Base-by-base conservation (phyloP, 768 basidiomycete species). In the Collybiopsis confluens region DNA sequence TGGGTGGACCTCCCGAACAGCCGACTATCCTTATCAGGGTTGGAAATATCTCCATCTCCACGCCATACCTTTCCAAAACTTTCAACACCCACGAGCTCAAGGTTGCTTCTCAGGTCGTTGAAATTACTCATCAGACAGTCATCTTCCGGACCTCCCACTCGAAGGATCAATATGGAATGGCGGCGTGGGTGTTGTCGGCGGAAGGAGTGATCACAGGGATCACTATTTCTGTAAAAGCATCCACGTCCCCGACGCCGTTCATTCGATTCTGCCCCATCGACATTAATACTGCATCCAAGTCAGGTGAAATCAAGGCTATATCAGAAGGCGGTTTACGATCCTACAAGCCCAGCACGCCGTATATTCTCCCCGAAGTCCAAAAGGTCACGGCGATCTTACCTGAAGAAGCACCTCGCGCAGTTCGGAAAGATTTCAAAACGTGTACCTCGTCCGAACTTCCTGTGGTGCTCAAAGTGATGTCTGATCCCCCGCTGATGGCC, bases 381-480 rank as follows among this genome's bases (percentile, higher is more conserved):
- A 66, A 70, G 1, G 55, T 71, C 40, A 65, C 68, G 11, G 68
- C 71, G 20, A 66, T 61, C 18, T 56, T 73, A 13, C 65, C 56
- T 18, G 70, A 72, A 47, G 60, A 58, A 11, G 66, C 61, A 36
- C 46, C 62, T 27, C 68, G 73, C 4, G 54, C 61, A 21, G 58
- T 61, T 11, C 71, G 70, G 23, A 73, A 67, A 21, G 67, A 73
- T 40, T 75, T 75, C 63, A 73, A 71, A 56, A 72, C 72, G 2
- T 56, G 64, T 15, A 66, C 66, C 6, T 58, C 68, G 2, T 59
- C 67, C 1, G 43, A 58, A 9, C 58, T 73, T 15, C 67, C 66
- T n/a, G 61, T 73, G 24, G 64, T 73, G 41, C 60, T 74, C 23
- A 72, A 69, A 57, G 40, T 58, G 1, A 59, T 63, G 48, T 69